Evolutionary conservation across 2,329 filamentous ascomycete genomes (phyloP).

Genomic region (Monilinia laxa): DNA sequence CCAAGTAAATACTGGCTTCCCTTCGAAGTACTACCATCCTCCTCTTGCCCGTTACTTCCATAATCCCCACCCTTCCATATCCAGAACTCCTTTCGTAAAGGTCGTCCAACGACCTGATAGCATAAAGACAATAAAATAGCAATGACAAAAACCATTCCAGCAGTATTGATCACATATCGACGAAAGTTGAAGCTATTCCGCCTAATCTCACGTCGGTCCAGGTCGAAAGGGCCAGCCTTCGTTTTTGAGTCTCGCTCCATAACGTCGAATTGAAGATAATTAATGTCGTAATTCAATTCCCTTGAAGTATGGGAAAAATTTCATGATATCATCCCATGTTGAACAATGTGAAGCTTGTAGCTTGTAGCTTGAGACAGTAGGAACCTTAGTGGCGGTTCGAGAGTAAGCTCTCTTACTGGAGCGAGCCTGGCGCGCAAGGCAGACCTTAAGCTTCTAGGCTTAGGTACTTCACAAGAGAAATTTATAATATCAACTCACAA

Average conservation of each 20-base stretch:
- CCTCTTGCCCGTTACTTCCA: constrained; percentile 4
- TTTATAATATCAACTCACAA: not conserved
- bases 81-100: constrained; percentile 20
- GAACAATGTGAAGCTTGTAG: constrained; percentile 8
- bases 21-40: constrained; percentile 23
- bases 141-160: not conserved
- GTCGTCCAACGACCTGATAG: not conserved
- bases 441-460: constrained; percentile 5
- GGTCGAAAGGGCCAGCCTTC: constrained; percentile 18
- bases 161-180: not conserved
- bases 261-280: not conserved
- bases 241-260: constrained; percentile 15
- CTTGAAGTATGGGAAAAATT: not conserved
- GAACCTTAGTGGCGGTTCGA: not conserved
- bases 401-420: constrained; percentile 4
- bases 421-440: constrained; percentile 24
- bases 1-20: constrained; percentile 58
- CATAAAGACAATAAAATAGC: not conserved
- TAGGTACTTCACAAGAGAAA: constrained; percentile 2
- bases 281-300: not conserved
- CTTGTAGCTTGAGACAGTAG: not conserved
- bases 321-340: constrained; percentile 15
- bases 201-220: constrained; percentile 6
- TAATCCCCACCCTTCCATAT: constrained; percentile 14
- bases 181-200: not conserved